Base-by-base conservation (phyloP, 2,329 filamentous ascomycete genomes). In the Bipolaris bicolor region DNA sequence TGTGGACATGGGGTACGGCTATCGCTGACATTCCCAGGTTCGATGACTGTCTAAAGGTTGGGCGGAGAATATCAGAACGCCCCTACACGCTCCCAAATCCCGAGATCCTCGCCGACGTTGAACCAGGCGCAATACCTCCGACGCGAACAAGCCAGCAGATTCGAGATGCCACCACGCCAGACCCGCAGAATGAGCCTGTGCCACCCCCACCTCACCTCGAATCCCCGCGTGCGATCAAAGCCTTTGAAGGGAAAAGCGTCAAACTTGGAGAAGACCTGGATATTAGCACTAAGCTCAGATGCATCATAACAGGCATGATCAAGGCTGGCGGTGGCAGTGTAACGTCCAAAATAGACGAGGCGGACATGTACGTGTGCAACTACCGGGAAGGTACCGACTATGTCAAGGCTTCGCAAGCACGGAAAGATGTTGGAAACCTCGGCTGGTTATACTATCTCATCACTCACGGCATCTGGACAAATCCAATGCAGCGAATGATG, bases 401-500 rank as follows among this genome's bases (percentile, higher is more conserved):
- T 72, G 74, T 90, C 24, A 81, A 83, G 40, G 94, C 95, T 4
- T 90, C 92, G 0, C 88, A 90, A 67, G 81, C 83, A 11, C 86
- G 87, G 53, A 96, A 94, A 68, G 88, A 93, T 40, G 91, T 99
- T 11, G 95, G 93, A 15, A 99, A 96, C 72, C 80, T 99, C 20
- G 88, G 92, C 0, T 99, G 95, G 95, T 82, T 99, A 11, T 98
- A 95, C 75, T 88, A 94, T 75, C 82, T 99, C 52, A 96, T 98
- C 71, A 91, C 91, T 2, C 87, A 90, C 66, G 93, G 97, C 71
- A 83, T 87, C 60, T 99, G 93, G 91, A 94, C 91, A 1, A 93
- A 90, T 11, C 94, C 95, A 0, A 81, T 92, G 57, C 86, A 87
- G 41, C 88, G 92, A 48, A 82, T 98, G 29, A 81, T 99, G 22